phyloP scores from a whole-genome alignment of 306 rosid genomes.

The Rubus idaeus region DNA sequence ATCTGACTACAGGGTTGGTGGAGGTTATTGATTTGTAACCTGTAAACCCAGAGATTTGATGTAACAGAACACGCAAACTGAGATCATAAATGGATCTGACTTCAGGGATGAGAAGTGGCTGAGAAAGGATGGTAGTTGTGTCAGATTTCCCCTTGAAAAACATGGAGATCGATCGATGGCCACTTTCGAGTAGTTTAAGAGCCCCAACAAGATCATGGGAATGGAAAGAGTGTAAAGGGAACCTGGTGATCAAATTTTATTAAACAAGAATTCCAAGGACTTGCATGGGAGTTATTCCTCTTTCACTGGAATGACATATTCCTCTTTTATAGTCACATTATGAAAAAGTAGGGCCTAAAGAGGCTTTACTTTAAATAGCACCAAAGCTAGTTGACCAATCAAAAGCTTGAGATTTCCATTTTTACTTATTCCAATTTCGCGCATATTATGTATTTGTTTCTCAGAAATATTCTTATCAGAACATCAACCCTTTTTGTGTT shows the following conservation, averaged over 20 bases:
- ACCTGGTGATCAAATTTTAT: background rate
- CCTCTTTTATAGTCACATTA: background rate
- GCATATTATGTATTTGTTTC: background rate
- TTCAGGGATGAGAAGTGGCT: too few relatives aligned
- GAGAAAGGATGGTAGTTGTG: too few relatives aligned
- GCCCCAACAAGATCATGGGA: slow-evolving; percentile 38
- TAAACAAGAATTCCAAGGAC: too few relatives aligned
- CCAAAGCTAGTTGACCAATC: background rate
- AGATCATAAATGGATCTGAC: too few relatives aligned
- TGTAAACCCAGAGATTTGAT: too few relatives aligned
- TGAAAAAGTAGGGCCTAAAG: background rate
- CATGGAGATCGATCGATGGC: slow-evolving; percentile 34
- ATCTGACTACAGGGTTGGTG: too few relatives aligned
- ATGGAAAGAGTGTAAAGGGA: slow-evolving; percentile 28
- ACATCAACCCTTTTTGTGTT: background rate
- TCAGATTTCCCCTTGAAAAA: slow-evolving; percentile 47
- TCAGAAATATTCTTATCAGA: background rate
- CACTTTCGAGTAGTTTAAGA: slow-evolving; percentile 36
- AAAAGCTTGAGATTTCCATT: background rate
- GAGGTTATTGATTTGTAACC: too few relatives aligned
- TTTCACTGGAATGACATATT: too few relatives aligned
- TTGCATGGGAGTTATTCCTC: too few relatives aligned
- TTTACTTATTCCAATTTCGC: background rate
- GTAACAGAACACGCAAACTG: too few relatives aligned
- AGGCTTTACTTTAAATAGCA: background rate